Evolutionary conservation across 2,329 filamentous ascomycete species (phyloP).

Genomic region (Colletotrichum gigasporum): DNA sequence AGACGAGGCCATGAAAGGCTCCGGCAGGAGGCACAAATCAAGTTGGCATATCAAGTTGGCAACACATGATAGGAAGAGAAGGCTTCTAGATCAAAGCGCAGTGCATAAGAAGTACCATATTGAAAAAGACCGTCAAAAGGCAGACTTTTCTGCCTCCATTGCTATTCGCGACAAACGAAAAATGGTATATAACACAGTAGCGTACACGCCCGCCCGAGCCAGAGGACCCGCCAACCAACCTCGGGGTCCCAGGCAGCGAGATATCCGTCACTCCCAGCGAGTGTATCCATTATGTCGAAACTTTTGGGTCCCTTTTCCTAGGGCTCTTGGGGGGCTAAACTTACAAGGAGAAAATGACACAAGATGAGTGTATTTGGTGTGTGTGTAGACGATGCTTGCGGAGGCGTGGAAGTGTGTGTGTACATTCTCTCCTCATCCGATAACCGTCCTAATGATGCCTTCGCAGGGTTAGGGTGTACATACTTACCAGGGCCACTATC

Average conservation of each 20-base stretch:
- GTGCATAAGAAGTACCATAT: not conserved
- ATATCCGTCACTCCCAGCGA: conserved; percentile 15
- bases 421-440: conserved; percentile 18
- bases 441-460: conserved; percentile 44
- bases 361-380: not conserved
- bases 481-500: conserved; percentile 52
- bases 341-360: conserved; percentile 3
- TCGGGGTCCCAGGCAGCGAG: not conserved
- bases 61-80: not conserved
- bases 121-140: not conserved
- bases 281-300: conserved; percentile 9
- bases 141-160: not conserved
- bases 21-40: too few relatives aligned
- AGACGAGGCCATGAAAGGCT: not conserved
- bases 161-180: not conserved
- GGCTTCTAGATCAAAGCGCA: not conserved
- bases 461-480: conserved; percentile 42
- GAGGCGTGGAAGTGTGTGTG: conserved; percentile 3
- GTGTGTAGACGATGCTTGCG: not conserved
- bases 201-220: conserved; percentile 9
- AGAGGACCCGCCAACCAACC: not conserved
- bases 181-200: conserved; percentile 29
- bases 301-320: not conserved
- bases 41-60: not conserved
- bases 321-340: conserved; percentile 8